These are phyloP conservation scores for Cladosporium sp. DNA, from an alignment of 2,329 filamentous ascomycete genomes.

Conservation along the genomic window DNA sequence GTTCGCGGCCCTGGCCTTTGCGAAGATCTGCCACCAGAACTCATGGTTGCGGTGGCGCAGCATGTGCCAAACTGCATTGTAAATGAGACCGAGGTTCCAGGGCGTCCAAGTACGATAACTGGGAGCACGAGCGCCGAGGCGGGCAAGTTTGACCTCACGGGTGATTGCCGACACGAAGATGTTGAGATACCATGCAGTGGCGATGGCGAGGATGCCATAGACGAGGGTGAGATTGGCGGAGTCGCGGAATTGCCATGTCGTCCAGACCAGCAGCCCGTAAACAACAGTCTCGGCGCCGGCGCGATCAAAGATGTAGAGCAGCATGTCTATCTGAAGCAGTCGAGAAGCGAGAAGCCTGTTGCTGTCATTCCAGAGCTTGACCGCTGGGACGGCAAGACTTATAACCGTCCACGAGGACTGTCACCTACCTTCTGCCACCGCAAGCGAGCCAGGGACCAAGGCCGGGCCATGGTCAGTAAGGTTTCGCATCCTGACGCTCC, in stretches of 20 bases:
- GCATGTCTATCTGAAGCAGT: neutral
- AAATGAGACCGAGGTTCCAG: constrained; percentile 58
- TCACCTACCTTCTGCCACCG: no score
- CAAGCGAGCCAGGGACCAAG: no score
- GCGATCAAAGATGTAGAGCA: constrained; percentile 17
- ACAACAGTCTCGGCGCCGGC: constrained; percentile 14
- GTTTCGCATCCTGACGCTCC: no score
- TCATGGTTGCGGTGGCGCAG: constrained; percentile 51
- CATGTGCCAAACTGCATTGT: constrained; percentile 45
- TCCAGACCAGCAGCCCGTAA: constrained; percentile 9
- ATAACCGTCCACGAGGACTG: no score
- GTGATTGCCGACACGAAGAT: constrained; percentile 22
- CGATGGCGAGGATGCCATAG: constrained; percentile 13
- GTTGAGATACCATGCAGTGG: constrained; percentile 15
- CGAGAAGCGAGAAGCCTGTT: no score
- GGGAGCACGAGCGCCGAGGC: constrained; percentile 41
- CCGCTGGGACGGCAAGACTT: no score
- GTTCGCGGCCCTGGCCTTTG: constrained; percentile 14
- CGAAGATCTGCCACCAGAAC: constrained; percentile 54
- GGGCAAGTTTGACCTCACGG: constrained; percentile 33
- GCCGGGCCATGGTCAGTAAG: no score
- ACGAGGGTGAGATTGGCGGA: constrained; percentile 13
- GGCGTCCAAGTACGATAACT: constrained; percentile 34
- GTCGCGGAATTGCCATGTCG: constrained; percentile 10
- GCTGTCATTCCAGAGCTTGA: no score